A percentile compares a stretch with the other conserved stretches of the same genome.
phyloP scores from a whole-genome alignment of 2,329 filamentous ascomycete genomes.

The Exophiala sp. region DNA sequence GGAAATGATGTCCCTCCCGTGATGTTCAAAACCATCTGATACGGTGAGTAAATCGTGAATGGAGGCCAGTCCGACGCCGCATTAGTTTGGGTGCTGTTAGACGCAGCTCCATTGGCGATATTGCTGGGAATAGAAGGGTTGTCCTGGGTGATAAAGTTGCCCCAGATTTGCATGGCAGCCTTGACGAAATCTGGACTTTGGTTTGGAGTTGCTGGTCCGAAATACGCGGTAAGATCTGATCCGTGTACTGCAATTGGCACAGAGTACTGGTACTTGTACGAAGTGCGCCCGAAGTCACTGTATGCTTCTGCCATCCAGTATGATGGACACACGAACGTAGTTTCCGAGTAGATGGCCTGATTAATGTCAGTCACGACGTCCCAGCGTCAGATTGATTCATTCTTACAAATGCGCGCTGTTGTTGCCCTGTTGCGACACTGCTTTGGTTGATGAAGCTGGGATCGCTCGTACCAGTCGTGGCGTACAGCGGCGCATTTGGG shows the following conservation, averaged over 20 bases:
- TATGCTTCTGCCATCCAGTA: slow-evolving; percentile 53
- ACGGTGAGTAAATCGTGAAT: slow-evolving; percentile 33
- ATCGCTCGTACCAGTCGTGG: slow-evolving; percentile 37
- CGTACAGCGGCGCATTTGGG: slow-evolving; percentile 31
- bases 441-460: slow-evolving; percentile 52
- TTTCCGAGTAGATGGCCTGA: slow-evolving; percentile 52
- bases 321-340: slow-evolving; percentile 53
- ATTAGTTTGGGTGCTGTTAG: slow-evolving; percentile 24
- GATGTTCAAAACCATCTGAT: slow-evolving; percentile 45
- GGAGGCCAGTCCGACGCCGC: slow-evolving; percentile 33
- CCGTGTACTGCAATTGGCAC: slow-evolving; percentile 53
- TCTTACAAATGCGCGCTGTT: slow-evolving; percentile 45
- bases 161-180: slow-evolving; percentile 44
- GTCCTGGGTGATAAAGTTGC: slow-evolving; percentile 44
- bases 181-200: slow-evolving; percentile 33
- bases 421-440: slow-evolving; percentile 50
- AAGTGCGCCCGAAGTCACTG: slow-evolving; percentile 47
- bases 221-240: slow-evolving; percentile 38
- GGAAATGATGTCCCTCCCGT: slow-evolving; percentile 38
- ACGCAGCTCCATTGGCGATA: slow-evolving; percentile 28
- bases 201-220: slow-evolving; percentile 16
- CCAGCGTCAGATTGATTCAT: background rate
- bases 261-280: slow-evolving; percentile 52
- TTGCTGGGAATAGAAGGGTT: slow-evolving; percentile 38
- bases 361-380: background rate